These are phyloP conservation scores for Boletus smithii DNA, from an alignment of 1,284 basidiomycete genomes.

Conservation along the genomic window DNA sequence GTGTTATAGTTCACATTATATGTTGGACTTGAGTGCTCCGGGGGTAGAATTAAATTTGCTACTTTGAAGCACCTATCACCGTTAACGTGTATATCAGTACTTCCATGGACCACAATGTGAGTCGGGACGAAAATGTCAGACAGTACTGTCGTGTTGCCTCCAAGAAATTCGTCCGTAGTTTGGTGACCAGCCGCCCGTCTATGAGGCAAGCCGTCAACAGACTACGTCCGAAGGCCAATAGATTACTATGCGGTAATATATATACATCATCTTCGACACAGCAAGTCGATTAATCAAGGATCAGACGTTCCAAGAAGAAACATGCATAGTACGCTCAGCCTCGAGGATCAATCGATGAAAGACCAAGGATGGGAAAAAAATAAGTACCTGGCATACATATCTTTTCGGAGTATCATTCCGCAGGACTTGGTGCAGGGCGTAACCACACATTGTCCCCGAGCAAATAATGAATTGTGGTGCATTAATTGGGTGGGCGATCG, in stretches of 20 bases:
- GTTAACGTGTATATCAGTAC: no score
- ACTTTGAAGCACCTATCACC: no score
- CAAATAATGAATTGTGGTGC: no score
- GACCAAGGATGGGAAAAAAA: not conserved
- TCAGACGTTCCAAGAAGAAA: not conserved
- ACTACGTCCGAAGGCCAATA: not conserved
- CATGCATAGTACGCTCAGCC: no score
- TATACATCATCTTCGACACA: not conserved
- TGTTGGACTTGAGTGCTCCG: slow-evolving; percentile 11
- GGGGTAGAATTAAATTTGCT: slow-evolving; percentile 5
- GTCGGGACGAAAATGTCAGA: not conserved
- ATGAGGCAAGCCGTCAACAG: no score
- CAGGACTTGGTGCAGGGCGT: not conserved
- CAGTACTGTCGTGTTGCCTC: no score
- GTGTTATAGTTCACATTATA: slow-evolving; percentile 31
- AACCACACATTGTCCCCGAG: no score
- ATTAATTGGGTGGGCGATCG: not conserved
- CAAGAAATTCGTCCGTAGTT: no score
- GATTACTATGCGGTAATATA: not conserved
- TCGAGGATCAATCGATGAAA: not conserved
- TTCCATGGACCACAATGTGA: not conserved
- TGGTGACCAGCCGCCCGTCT: no score
- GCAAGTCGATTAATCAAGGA: slow-evolving; percentile 7
- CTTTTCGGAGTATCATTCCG: no score
- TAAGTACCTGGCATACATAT: no score